phyloP scores from a whole-genome alignment of 805 yeast genomes.

The Wickerhamiella slavikovae region DNA sequence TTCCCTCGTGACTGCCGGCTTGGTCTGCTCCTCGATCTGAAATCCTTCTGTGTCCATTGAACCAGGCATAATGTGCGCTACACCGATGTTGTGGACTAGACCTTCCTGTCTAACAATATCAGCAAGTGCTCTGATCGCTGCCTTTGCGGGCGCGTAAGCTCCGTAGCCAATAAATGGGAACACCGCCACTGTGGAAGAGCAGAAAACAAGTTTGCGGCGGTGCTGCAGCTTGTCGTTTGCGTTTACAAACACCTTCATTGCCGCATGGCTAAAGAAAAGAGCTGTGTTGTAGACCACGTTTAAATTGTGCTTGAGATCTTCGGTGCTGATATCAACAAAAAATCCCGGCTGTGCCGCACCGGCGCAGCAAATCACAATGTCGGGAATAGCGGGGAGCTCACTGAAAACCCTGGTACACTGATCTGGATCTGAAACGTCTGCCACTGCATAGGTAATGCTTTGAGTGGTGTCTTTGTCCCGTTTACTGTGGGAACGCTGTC shows the following conservation, averaged over 20 bases:
- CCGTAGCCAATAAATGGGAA: conserved; percentile 83
- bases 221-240: conserved; percentile 10
- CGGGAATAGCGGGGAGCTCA: conserved; percentile 29
- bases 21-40: conserved; percentile 56
- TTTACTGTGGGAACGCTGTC: no score
- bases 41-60: conserved; percentile 81
- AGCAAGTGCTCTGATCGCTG: conserved; percentile 58
- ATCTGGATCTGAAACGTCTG: conserved; percentile 44
- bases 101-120: conserved; percentile 70
- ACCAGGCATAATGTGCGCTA: conserved; percentile 70
- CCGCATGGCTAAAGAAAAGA: conserved; percentile 47
- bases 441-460: conserved; percentile 26
- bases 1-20: conserved; percentile 60
- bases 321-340: conserved; percentile 41
- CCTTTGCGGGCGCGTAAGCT: conserved; percentile 78
- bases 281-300: conserved; percentile 55
- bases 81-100: conserved; percentile 40
- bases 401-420: conserved; percentile 28
- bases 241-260: conserved; percentile 16
- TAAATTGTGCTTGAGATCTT: conserved; percentile 41
- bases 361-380: conserved; percentile 66
- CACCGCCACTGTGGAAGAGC: conserved; percentile 61
- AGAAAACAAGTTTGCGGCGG: conserved; percentile 34
- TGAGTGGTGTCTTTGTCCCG: conserved; percentile 12
- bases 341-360: conserved; percentile 69